Percentiles rank a stretch among this genome's conserved stretches.
Conservation (phyloP, 192 early-diverging fungal genomes). For the Backusella tuberculispora region DNA sequence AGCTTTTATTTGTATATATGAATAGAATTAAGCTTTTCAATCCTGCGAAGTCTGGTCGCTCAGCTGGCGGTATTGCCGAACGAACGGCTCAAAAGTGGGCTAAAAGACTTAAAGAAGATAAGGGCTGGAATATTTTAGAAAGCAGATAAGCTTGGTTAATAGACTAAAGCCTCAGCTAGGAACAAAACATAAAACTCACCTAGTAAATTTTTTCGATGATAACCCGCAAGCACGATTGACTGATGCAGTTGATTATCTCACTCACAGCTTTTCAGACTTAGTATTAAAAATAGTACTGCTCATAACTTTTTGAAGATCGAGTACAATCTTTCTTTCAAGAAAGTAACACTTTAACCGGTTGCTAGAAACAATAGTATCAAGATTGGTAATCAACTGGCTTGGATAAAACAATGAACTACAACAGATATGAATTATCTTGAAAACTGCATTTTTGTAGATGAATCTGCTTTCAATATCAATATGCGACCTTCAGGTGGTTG, state of each 20-base stretch:
- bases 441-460: constrained; percentile 38
- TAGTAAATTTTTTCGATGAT: too few species aligned
- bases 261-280: neutral
- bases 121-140: neutral
- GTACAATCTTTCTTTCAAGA: constrained; percentile 3
- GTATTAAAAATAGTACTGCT: constrained; percentile 7
- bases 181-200: too few species aligned
- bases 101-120: neutral
- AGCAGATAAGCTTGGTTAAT: too few species aligned
- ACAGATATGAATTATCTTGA: too few species aligned
- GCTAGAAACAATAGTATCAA: neutral
- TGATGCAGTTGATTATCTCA: neutral
- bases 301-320: neutral
- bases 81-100: constrained; percentile 13
- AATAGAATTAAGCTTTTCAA: too few species aligned
- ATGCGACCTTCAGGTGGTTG: constrained; percentile 32
- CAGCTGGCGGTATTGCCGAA: neutral
- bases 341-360: neutral
- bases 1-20: too few species aligned
- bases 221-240: neutral
- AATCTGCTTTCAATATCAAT: constrained; percentile 42
- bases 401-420: too few species aligned
- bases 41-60: too few species aligned
- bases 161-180: too few species aligned
- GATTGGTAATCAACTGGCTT: too few species aligned